Evolutionary conservation across 495 filamentous ascomycete species (phyloP), one percentile per base, ranked within the genome.

Genomic region (Corynascus novoguineensis): DNA sequence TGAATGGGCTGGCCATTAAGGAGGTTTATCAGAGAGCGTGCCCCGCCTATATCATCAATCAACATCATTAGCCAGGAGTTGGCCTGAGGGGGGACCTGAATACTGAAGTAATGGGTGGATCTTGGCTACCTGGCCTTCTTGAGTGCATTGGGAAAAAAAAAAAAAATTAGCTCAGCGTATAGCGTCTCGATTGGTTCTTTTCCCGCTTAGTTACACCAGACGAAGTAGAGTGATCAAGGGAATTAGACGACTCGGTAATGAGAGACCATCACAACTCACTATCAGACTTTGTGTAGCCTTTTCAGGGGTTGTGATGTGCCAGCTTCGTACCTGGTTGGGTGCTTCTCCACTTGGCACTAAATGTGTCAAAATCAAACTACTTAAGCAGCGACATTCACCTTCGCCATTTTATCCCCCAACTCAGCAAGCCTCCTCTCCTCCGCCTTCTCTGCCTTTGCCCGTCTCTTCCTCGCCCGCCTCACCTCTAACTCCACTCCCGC

Each of bases 1-100:
- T 0, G 81, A 85, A 60, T 79, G 71, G 53, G 81, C 79, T 48
- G 84, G 85, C 0, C 79, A 75, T 58, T 82, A 34, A 60, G 14
- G 5, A 17, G 15, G 29, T 45, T 21, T 32, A 19, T 12, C 12
- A 4, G 14, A n/a, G 22, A 50, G 21, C 14, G 25, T 0, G 32
- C 0, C n/a, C 5, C 11, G 11, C 2, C 5, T 24, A 44, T 34
- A 54, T 44, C n/a, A 4, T 44, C 35, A 54, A 34, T 28, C 34
- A 45, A 12, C 40, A 54, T 54, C 17, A 54, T 45, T 54, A 45
- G 40, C 28, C 12, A 22, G 29, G 40, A 35, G 40, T 34, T 45
- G 24, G 6, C 0, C 14, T 32, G 19, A 4, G 47, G n/a, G 14
- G 19, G 31, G 9, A 5, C 7, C 37, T 8, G 37, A 17, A 0